Evolutionary conservation across 371 early-diverging fungal species (phyloP).

Genomic region (Choanephora cucurbitarum): DNA sequence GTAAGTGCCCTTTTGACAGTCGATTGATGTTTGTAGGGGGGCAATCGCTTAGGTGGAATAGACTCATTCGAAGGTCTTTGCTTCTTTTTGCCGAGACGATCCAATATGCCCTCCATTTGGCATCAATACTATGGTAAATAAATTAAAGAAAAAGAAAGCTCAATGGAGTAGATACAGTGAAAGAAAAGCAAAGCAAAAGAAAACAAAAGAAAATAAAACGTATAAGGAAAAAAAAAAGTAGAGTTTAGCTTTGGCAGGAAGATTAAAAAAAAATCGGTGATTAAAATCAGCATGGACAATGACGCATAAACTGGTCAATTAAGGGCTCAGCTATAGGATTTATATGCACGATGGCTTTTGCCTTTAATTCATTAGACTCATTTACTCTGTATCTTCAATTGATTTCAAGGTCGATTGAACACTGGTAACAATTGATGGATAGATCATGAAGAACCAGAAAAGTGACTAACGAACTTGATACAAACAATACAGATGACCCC

Average conservation of each 20-base stretch:
- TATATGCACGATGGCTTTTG: too few species aligned
- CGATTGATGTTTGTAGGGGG: slow-evolving; percentile 10
- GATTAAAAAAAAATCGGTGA: background rate
- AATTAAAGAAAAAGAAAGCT: background rate
- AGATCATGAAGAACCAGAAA: too few species aligned
- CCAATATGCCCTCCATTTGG: slow-evolving; percentile 33
- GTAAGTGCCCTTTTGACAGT: slow-evolving; percentile 7
- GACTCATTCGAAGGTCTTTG: slow-evolving; percentile 2
- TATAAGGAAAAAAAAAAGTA: background rate
- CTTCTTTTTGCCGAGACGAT: slow-evolving; percentile 29
- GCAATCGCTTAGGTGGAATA: slow-evolving; percentile 8
- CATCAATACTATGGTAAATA: background rate
- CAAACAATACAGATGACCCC: too few species aligned
- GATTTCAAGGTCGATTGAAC: too few species aligned
- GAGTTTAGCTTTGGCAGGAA: background rate
- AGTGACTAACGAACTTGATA: too few species aligned
- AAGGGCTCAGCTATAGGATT: too few species aligned
- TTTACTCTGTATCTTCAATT: too few species aligned
- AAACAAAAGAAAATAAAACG: background rate
- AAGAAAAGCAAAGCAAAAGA: too few species aligned
- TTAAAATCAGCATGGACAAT: background rate
- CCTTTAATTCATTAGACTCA: too few species aligned
- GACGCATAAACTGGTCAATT: background rate
- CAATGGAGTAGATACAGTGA: too few species aligned
- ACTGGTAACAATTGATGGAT: too few species aligned